A percentile compares a stretch with the other conserved stretches of the same genome.
Evolutionary conservation across 805 yeast genomes (phyloP).

Genomic region (Tetrapisispora taiwanensis): DNA sequence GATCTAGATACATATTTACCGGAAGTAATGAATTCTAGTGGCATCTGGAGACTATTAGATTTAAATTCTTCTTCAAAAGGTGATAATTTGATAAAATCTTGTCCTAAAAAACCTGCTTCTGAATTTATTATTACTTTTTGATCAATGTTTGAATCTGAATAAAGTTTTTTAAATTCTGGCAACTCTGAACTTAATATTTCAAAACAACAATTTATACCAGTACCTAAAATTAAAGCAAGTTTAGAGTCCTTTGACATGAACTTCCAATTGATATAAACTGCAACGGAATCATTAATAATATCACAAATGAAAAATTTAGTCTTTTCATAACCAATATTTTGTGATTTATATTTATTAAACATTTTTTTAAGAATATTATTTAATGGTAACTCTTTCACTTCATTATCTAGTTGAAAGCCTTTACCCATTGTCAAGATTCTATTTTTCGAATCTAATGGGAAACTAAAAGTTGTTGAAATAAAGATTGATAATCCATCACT

Average conservation of each 20-base stretch:
- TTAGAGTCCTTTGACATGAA: conserved; percentile 20
- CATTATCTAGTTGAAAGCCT: conserved; percentile 42
- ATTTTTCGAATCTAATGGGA: conserved; percentile 22
- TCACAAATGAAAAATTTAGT: conserved; percentile 32
- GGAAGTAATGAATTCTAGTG: conserved; percentile 21
- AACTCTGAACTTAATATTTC: conserved; percentile 13
- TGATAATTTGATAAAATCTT: conserved; percentile 9
- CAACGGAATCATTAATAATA: conserved; percentile 56
- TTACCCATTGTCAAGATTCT: conserved; percentile 47
- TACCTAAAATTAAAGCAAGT: conserved; percentile 55
- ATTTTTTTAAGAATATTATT: conserved; percentile 32
- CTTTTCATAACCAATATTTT: conserved; percentile 4
- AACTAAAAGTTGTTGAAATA: conserved; percentile 28
- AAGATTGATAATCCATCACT: conserved; percentile 9
- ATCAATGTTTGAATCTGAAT: neutral
- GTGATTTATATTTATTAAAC: conserved; percentile 13
- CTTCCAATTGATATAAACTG: conserved; percentile 48
- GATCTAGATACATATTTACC: conserved; percentile 23
- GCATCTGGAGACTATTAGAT: conserved; percentile 12
- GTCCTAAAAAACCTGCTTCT: conserved; percentile 25
- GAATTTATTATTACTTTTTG: conserved; percentile 15
- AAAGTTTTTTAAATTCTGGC: conserved; percentile 8
- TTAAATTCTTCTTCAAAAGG: conserved; percentile 12
- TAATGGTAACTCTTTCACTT: conserved; percentile 34
- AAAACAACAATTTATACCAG: conserved; percentile 52